These are phyloP conservation scores for Elsinoe australis DNA, from an alignment of 2,329 filamentous ascomycete species.

Conservation along the genomic window DNA sequence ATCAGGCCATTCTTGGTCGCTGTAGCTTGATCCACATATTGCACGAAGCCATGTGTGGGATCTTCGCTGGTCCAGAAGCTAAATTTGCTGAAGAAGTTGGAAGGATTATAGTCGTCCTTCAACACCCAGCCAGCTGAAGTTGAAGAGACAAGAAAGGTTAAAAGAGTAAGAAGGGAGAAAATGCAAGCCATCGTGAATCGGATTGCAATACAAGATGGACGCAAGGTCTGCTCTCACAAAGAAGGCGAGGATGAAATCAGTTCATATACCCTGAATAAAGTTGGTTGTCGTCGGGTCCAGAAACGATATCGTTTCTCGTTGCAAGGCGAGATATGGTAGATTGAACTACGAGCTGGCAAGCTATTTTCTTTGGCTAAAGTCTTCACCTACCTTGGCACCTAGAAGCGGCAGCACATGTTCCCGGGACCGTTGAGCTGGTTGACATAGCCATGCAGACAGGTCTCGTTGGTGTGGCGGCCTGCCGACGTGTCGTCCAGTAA, in stretches of 20 bases:
- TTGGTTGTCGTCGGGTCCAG: constrained; percentile 4
- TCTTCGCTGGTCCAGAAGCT: constrained; percentile 32
- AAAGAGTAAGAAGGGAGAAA: constrained; percentile 18
- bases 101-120: constrained; percentile 22
- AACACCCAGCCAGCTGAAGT: constrained; percentile 23
- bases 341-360: constrained; percentile 10
- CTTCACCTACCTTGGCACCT: constrained; percentile 14
- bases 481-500: constrained; percentile 13
- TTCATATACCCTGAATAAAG: constrained; percentile 9
- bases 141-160: constrained; percentile 38
- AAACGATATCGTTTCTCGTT: constrained; percentile 18
- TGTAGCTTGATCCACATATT: constrained; percentile 33
- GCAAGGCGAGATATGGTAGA: constrained; percentile 17
- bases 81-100: constrained; percentile 24
- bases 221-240: constrained; percentile 16
- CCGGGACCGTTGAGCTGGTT: constrained; percentile 12
- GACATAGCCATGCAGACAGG: constrained; percentile 13
- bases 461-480: constrained; percentile 16
- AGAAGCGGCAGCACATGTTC: constrained; percentile 14
- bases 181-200: constrained; percentile 19
- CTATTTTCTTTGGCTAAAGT: not conserved
- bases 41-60: constrained; percentile 23
- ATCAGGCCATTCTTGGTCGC: constrained; percentile 25
- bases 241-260: not conserved
- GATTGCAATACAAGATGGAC: constrained; percentile 16